Conservation (phyloP, 2,329 filamentous ascomycete species). For the Paecilomyces sp. region DNA sequence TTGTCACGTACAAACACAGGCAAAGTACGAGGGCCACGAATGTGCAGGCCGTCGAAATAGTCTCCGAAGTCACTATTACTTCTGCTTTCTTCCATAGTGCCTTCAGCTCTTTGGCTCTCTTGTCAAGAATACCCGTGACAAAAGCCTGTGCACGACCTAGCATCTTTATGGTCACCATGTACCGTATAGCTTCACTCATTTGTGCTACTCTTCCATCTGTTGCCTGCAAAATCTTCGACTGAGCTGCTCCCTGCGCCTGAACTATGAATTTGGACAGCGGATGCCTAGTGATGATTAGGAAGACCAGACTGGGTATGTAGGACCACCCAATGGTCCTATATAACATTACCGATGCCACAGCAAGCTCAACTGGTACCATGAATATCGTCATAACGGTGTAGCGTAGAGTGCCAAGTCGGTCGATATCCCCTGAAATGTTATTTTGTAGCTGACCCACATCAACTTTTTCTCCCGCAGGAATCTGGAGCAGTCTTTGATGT, state of each 20-base stretch:
- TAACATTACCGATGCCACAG: constrained; percentile 3
- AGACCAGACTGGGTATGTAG: constrained; percentile 7
- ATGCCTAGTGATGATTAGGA: constrained; percentile 7
- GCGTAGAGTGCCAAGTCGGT: constrained; percentile 7
- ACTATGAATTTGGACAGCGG: constrained; percentile 6
- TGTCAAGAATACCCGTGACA: constrained; percentile 4
- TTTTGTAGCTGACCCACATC: constrained; percentile 7
- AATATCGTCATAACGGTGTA: constrained; percentile 7
- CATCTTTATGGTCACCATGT: constrained; percentile 6
- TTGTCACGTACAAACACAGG: constrained; percentile 1
- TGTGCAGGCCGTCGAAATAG: constrained; percentile 3
- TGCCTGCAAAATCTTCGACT: constrained; percentile 5
- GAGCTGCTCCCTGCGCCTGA: constrained; percentile 3
- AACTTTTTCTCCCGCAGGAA: neutral
- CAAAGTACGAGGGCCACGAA: constrained; percentile 6
- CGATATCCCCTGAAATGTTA: constrained; percentile 8
- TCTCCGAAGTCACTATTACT: constrained; percentile 7
- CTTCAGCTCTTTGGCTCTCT: constrained; percentile 3
- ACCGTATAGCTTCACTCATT: constrained; percentile 7
- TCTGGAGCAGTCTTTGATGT: constrained; percentile 3
- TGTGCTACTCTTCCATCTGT: constrained; percentile 5
- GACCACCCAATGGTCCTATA: constrained; percentile 8
- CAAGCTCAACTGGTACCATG: constrained; percentile 7
- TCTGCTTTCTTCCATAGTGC: constrained; percentile 8
- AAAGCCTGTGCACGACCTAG: constrained; percentile 6